phyloP scores from a whole-genome alignment of 169 alveolate species.

The Plasmodium reichenowi region DNA sequence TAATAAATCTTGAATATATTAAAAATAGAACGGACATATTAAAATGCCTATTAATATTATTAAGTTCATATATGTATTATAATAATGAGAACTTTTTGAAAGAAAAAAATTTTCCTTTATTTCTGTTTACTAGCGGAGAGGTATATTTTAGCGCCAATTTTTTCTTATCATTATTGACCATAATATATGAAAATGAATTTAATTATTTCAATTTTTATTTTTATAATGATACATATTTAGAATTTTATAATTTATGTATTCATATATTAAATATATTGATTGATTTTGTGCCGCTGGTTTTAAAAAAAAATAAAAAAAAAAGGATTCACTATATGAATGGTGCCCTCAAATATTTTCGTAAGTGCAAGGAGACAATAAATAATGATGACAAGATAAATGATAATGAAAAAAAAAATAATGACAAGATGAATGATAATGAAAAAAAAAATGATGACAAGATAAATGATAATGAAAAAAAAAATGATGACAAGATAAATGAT shows the following conservation, averaged over 20 bases:
- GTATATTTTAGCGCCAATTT: slow-evolving; percentile 45
- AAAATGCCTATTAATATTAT: slow-evolving; percentile 59
- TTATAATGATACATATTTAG: slow-evolving; percentile 59
- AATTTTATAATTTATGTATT: slow-evolving; percentile 67
- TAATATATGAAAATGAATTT: slow-evolving; percentile 71
- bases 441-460: background rate
- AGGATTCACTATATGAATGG: slow-evolving; percentile 46
- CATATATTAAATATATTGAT: slow-evolving; percentile 44
- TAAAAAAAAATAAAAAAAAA: slow-evolving; percentile 17
- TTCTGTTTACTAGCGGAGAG: slow-evolving; percentile 74
- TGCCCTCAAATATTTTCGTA: slow-evolving; percentile 16
- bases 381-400: background rate
- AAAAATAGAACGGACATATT: slow-evolving; percentile 48
- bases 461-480: background rate
- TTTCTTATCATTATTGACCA: slow-evolving; percentile 40
- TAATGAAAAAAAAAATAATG: background rate
- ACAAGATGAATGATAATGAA: background rate
- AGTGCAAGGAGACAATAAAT: background rate
- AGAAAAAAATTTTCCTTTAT: slow-evolving; percentile 58
- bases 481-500: no score
- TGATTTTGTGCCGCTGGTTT: slow-evolving; percentile 58
- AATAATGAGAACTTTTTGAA: slow-evolving; percentile 48
- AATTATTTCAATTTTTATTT: slow-evolving; percentile 58
- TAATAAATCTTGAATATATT: slow-evolving; percentile 38
- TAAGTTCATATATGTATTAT: slow-evolving; percentile 68